These are phyloP conservation scores for Eudorina sp. DNA, from an alignment of 139 green algal genomes.

Conservation along the genomic window DNA sequence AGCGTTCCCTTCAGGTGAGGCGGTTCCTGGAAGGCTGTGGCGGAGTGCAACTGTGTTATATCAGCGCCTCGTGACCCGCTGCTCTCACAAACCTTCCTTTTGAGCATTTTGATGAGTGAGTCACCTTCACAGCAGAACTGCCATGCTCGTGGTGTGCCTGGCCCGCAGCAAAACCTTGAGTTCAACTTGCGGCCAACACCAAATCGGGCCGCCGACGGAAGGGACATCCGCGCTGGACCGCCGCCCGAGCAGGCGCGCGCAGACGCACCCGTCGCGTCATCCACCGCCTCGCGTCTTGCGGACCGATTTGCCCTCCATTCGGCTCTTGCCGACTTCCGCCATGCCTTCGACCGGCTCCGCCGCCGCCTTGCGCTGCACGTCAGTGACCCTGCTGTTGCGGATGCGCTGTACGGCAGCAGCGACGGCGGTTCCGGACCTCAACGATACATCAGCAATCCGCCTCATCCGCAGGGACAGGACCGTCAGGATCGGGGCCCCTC, in stretches of 20 bases:
- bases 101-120: neutral
- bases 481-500: neutral
- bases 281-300: conserved; percentile 1
- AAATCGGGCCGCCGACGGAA: too few species aligned
- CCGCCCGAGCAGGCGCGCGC: too few species aligned
- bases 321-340: conserved; percentile 38
- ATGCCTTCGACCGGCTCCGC: conserved; percentile 14
- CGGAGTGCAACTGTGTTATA: neutral
- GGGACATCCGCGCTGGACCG: too few species aligned
- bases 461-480: neutral
- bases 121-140: neutral
- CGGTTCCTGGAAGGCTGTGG: neutral
- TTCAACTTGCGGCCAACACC: neutral
- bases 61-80: neutral
- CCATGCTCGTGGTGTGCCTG: neutral
- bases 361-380: conserved; percentile 20
- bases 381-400: neutral
- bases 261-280: neutral
- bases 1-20: conserved; percentile 7
- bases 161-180: neutral
- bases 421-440: neutral
- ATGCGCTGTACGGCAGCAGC: conserved; percentile 13
- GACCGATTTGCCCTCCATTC: conserved; percentile 36
- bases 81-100: too few species aligned
- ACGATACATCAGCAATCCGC: neutral